A percentile compares a stretch with the other conserved stretches of the same genome.
These are phyloP conservation scores for Linum usitatissimum DNA, from an alignment of 345 rosid genomes.

Conservation along the genomic window DNA sequence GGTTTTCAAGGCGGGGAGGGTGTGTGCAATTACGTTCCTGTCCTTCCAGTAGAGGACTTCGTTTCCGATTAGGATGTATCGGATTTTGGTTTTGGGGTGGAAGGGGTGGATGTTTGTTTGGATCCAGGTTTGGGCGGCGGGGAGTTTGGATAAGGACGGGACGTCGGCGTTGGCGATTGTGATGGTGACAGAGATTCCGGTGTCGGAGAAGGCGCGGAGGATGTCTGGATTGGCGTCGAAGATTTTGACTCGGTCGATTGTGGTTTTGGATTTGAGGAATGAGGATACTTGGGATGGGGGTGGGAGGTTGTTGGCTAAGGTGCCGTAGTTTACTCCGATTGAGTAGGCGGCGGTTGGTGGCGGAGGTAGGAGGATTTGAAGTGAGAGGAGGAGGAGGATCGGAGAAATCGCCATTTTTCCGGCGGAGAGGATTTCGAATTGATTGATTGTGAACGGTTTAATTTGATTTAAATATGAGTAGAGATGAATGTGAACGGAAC, in stretches of 20 bases:
- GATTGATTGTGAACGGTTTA: no score
- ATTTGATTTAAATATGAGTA: no score
- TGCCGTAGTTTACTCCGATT: constrained; percentile 25
- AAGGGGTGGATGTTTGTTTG: constrained; percentile 14
- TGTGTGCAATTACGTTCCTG: constrained; percentile 2
- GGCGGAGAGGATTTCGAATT: no score
- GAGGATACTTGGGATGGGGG: constrained; percentile 20
- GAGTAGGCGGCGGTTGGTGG: constrained; percentile 10
- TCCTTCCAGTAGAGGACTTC: constrained; percentile 19
- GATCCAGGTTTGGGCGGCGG: constrained; percentile 20
- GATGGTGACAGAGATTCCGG: constrained; percentile 14
- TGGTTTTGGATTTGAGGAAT: constrained; percentile 16
- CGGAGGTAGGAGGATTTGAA: no score
- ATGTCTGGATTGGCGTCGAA: constrained; percentile 22
- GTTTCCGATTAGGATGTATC: constrained; percentile 19
- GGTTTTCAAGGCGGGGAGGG: constrained; percentile 16
- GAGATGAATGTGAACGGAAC: no score
- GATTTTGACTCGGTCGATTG: constrained; percentile 16
- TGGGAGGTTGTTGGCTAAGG: constrained; percentile 19
- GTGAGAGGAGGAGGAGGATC: background rate
- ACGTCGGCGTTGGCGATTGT: constrained; percentile 13
- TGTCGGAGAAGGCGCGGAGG: constrained; percentile 17
- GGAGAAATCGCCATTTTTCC: no score
- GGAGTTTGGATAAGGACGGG: constrained; percentile 11
- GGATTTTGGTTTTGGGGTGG: constrained; percentile 20